Percentiles rank a stretch among this genome's conserved stretches.
These are phyloP conservation scores for Populus hybrid DNA, from an alignment of 441 rosid species.

Conservation along the genomic window DNA sequence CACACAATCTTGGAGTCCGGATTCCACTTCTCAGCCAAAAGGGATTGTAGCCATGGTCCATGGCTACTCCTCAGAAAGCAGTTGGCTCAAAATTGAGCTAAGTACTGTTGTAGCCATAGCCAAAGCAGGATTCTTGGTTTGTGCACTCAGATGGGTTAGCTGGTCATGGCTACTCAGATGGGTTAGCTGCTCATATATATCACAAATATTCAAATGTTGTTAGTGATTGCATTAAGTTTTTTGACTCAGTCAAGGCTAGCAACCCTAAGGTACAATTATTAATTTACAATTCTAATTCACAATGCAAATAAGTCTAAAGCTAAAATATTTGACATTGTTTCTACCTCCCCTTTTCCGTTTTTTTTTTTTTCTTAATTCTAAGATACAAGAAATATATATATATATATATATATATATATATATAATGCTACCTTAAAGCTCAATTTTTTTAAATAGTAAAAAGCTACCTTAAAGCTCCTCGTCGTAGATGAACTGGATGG, in stretches of 20 bases:
- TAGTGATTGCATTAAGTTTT: conserved; percentile 25
- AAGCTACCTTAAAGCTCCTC: too few species aligned
- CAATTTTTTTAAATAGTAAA: too few species aligned
- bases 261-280: too few species aligned
- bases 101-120: conserved; percentile 34
- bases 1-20: conserved; percentile 30
- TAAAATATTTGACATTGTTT: too few species aligned
- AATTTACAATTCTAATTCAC: too few species aligned
- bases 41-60: conserved; percentile 38
- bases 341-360: too few species aligned
- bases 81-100: conserved; percentile 35
- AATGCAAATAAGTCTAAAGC: too few species aligned
- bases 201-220: conserved; percentile 23
- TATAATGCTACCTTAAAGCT: too few species aligned
- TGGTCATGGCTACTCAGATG: conserved; percentile 31
- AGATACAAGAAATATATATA: too few species aligned
- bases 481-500: too few species aligned
- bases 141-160: conserved; percentile 26
- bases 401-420: too few species aligned
- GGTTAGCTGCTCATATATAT: conserved; percentile 25
- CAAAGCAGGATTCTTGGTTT: conserved; percentile 28
- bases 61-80: conserved; percentile 33
- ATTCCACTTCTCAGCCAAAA: conserved; percentile 6
- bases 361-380: too few species aligned
- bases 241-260: conserved; percentile 12